Base-by-base conservation (phyloP, 1,139 yeast genomes). In the Geotrichum citri-aurantii region DNA sequence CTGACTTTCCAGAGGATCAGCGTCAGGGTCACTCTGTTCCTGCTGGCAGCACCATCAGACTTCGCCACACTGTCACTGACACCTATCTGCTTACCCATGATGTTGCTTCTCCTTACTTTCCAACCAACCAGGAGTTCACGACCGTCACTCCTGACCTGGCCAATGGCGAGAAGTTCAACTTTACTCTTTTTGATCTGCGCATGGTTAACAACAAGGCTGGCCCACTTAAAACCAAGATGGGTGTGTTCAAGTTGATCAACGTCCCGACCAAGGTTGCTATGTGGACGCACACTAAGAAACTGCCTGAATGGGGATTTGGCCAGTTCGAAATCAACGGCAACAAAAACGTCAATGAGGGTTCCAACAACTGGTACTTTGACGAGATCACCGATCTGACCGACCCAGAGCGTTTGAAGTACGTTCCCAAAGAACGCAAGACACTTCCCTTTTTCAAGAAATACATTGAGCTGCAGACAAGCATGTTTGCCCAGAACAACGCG, bases 241-340 rank as follows among this genome's bases (percentile, higher is more conserved):
- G 89, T 11, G 76, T 80, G 26, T 76, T 93, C 71, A 84, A 84
- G 69, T 71, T 93, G 48, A 74, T 90, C 63, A 99, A 93, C 70
- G 85, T 84, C 37, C 90, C 88, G 60, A 92, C 98, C 3, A 82
- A 84, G 56, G 99, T 95, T 23, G 93, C 96, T 10, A 81, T 95
- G 86, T 93, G 98, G 97, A 86, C 97, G 11, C 97, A 90, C 69
- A 80, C 86, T 65, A 85, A 81, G 61, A 68, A 82, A 47, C 80
- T 92, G 62, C 98, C 99, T 21, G 97, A 89, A 10, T 95, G 99
- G 99, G 99, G 87, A 1, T 87, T 85, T 70, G 77, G 79, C 55
- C 98, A 93, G 70, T 92, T 86, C 71, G 99, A 95, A 75, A 91
- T 95, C 62, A 90, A 95, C 71, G 99, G 99, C 68, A 89, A 88